phyloP scores from a whole-genome alignment of 768 basidiomycete genomes.

The Russula ochroleuca region DNA sequence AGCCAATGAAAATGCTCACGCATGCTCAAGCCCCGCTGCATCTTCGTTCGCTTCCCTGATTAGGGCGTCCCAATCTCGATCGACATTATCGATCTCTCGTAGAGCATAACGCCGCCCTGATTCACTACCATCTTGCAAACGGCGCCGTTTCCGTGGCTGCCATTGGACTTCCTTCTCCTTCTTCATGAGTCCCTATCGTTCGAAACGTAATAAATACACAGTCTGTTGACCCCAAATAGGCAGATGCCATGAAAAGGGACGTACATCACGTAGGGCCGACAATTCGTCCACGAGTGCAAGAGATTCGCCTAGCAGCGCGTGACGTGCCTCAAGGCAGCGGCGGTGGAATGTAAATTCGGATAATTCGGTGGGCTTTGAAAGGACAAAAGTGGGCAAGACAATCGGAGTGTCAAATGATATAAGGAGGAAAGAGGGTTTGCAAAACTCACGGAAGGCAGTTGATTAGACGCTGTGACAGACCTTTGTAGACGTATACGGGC shows the following conservation, averaged over 20 bases:
- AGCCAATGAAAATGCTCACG: slow-evolving; percentile 34
- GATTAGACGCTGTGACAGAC: slow-evolving; percentile 58
- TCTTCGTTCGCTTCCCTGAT: slow-evolving; percentile 25
- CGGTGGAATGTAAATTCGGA: slow-evolving; percentile 32
- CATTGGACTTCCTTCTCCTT: slow-evolving; percentile 15
- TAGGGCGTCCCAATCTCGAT: slow-evolving; percentile 24
- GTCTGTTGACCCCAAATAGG: slow-evolving; percentile 10
- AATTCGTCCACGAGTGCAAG: slow-evolving; percentile 60
- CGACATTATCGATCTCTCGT: slow-evolving; percentile 25
- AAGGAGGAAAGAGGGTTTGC: background rate
- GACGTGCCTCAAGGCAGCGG: slow-evolving; percentile 44
- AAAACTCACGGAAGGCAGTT: slow-evolving; percentile 55
- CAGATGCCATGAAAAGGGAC: slow-evolving; percentile 21
- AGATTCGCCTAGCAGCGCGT: slow-evolving; percentile 58
- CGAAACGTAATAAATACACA: slow-evolving; percentile 14
- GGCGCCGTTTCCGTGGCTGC: slow-evolving; percentile 26
- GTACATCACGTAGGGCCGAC: slow-evolving; percentile 63
- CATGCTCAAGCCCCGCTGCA: slow-evolving; percentile 24
- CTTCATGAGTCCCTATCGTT: slow-evolving; percentile 21
- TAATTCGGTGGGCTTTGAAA: slow-evolving; percentile 37
- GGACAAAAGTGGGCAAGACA: slow-evolving; percentile 30
- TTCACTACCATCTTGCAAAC: slow-evolving; percentile 19
- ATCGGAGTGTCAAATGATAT: slow-evolving; percentile 27
- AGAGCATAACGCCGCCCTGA: slow-evolving; percentile 16
- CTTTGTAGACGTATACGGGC: slow-evolving; percentile 92